These are phyloP conservation scores for Populus euphratica DNA, from an alignment of 345 rosid genomes.

Conservation along the genomic window DNA sequence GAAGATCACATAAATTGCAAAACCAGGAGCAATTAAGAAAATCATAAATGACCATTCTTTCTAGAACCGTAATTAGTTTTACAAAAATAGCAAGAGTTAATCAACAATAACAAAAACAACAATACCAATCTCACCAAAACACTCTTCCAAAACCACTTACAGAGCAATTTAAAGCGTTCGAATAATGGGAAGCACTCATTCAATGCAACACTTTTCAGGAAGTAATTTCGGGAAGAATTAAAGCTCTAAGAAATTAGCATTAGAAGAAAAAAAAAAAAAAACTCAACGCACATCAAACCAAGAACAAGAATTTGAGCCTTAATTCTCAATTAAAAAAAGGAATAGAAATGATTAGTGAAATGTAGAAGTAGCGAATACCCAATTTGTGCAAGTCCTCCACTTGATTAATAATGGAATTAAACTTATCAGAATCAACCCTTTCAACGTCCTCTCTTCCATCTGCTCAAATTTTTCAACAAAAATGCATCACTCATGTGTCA, in stretches of 20 bases:
- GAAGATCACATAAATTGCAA: constrained; percentile 10
- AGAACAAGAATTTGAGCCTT: background rate
- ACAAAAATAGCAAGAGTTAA: too few relatives aligned
- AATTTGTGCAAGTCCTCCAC: constrained; percentile 37
- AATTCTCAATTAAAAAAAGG: background rate
- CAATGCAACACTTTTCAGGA: too few relatives aligned
- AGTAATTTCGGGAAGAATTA: too few relatives aligned
- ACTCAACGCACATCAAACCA: too few relatives aligned
- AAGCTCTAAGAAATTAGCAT: too few relatives aligned
- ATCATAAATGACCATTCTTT: background rate
- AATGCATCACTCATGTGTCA: background rate
- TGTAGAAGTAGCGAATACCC: constrained; percentile 19
- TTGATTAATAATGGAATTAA: constrained; percentile 23
- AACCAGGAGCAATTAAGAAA: background rate
- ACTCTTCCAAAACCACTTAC: too few relatives aligned
- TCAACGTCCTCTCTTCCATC: constrained; percentile 34
- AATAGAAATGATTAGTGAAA: background rate
- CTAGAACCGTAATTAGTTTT: too few relatives aligned
- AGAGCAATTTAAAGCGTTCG: too few relatives aligned
- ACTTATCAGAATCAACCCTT: constrained; percentile 31
- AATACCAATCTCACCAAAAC: too few relatives aligned
- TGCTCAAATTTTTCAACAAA: background rate
- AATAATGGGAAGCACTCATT: too few relatives aligned
- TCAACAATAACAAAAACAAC: too few relatives aligned
- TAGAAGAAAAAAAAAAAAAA: too few relatives aligned